These are phyloP conservation scores for Geotrichum ghanense DNA, from an alignment of 805 yeast species.

Conservation along the genomic window DNA sequence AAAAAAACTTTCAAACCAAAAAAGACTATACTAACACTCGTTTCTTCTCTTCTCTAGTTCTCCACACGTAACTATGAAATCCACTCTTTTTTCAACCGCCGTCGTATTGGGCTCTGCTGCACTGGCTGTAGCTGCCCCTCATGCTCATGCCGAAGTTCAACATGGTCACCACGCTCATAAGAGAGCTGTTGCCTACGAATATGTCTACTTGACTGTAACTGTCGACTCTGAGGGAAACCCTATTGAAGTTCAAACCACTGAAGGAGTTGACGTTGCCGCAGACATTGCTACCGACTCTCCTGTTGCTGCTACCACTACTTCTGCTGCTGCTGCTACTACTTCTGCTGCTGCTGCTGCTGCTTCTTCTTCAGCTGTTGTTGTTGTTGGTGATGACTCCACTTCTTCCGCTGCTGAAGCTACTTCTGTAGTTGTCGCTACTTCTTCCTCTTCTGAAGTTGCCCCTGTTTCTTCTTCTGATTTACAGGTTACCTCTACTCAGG, in stretches of 20 bases:
- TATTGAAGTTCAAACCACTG: conserved; percentile 23
- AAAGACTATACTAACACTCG: no score
- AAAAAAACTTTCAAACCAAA: no score
- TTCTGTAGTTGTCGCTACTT: conserved; percentile 10
- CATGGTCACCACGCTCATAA: conserved; percentile 44
- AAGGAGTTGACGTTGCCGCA: conserved; percentile 21
- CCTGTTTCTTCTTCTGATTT: conserved; percentile 13
- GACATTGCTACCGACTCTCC: conserved; percentile 12
- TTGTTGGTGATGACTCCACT: conserved; percentile 23
- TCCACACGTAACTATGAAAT: conserved; percentile 1
- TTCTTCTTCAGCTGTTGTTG: conserved; percentile 21
- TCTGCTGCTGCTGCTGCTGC: conserved; percentile 21
- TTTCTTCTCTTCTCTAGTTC: no score
- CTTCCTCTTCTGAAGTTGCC: conserved; percentile 18
- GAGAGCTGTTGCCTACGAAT: conserved; percentile 33
- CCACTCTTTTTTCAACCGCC: conserved; percentile 1
- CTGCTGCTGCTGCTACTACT: conserved; percentile 16
- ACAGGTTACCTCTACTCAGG: conserved; percentile 11
- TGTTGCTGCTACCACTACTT: conserved; percentile 12
- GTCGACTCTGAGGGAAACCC: conserved; percentile 30
- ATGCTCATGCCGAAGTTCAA: conserved; percentile 26
- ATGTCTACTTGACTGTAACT: conserved; percentile 35
- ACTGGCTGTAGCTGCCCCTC: conserved; percentile 27
- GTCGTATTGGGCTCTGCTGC: conserved; percentile 1
- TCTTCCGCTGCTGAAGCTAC: conserved; percentile 22